Conservation (phyloP, 768 basidiomycete species). For the Podaxis mareebaensis region DNA sequence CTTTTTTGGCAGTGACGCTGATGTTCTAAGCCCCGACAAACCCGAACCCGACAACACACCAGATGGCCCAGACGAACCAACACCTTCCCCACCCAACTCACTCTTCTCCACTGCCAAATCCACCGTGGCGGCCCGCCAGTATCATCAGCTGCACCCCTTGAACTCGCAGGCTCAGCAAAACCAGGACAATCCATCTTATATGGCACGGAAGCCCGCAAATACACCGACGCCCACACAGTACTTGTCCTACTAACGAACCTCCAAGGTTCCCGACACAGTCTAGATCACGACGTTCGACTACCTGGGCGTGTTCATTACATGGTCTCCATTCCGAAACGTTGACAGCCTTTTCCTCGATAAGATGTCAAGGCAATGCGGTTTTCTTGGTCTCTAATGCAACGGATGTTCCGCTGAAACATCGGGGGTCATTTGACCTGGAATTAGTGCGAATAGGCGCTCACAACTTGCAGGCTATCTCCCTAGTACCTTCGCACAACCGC, state of each 20-base stretch:
- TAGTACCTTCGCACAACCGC: constrained; percentile 63
- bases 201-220: too few relatives aligned
- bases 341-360: constrained; percentile 40
- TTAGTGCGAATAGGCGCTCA: constrained; percentile 34
- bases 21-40: too few relatives aligned
- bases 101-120: too few relatives aligned
- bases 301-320: constrained; percentile 92
- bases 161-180: too few relatives aligned
- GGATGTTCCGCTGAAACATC: constrained; percentile 62
- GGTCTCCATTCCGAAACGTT: constrained; percentile 59
- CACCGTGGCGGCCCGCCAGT: too few relatives aligned
- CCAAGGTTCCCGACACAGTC: constrained; percentile 69
- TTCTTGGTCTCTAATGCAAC: constrained; percentile 87
- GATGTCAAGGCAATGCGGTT: constrained; percentile 76
- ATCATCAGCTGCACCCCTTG: too few relatives aligned
- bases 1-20: too few relatives aligned
- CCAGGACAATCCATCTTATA: too few relatives aligned
- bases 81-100: too few relatives aligned
- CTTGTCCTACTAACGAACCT: constrained; percentile 41
- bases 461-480: constrained; percentile 81
- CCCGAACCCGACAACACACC: too few relatives aligned
- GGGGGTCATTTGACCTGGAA: background rate
- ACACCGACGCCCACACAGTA: too few relatives aligned
- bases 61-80: too few relatives aligned
- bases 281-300: constrained; percentile 72